A percentile compares a stretch with the other conserved stretches of the same genome.
These are phyloP conservation scores for Skeletonema tropicum DNA, from an alignment of 108 stramenopile species.

Conservation along the genomic window DNA sequence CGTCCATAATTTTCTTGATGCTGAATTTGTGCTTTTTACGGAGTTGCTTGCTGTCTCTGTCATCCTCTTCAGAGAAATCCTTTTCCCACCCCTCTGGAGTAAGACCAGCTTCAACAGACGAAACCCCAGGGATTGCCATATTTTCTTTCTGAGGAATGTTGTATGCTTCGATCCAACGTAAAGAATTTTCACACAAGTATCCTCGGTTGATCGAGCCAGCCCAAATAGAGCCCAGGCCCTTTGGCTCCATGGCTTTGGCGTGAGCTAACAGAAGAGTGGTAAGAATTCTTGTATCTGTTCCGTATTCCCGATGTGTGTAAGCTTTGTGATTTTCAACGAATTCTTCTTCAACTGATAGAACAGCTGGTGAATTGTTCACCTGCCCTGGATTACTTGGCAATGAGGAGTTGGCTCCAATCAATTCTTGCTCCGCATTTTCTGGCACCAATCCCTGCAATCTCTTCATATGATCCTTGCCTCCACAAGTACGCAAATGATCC, in stretches of 20 bases:
- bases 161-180: slow-evolving; percentile 66
- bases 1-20: slow-evolving; percentile 45
- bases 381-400: slow-evolving; percentile 23
- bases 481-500: slow-evolving; percentile 80
- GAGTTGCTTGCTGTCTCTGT: slow-evolving; percentile 35
- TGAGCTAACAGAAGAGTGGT: slow-evolving; percentile 71
- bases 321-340: slow-evolving; percentile 32
- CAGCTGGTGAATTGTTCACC: slow-evolving; percentile 4
- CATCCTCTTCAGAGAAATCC: slow-evolving; percentile 41
- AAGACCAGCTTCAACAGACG: slow-evolving; percentile 55
- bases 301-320: slow-evolving; percentile 78
- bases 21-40: slow-evolving; percentile 48
- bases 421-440: slow-evolving; percentile 24
- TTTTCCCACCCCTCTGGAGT: slow-evolving; percentile 47
- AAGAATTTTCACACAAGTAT: slow-evolving; percentile 75
- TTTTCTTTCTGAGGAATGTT: slow-evolving; percentile 65
- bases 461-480: slow-evolving; percentile 60
- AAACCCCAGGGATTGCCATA: slow-evolving; percentile 68
- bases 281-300: slow-evolving; percentile 67
- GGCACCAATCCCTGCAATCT: slow-evolving; percentile 44
- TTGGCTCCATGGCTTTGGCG: slow-evolving; percentile 68
- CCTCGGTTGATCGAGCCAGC: slow-evolving; percentile 74
- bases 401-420: background rate
- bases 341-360: slow-evolving; percentile 43
- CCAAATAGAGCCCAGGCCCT: slow-evolving; percentile 85